Conservation (phyloP, 208 protist species). For the Angomonas deanei region DNA sequence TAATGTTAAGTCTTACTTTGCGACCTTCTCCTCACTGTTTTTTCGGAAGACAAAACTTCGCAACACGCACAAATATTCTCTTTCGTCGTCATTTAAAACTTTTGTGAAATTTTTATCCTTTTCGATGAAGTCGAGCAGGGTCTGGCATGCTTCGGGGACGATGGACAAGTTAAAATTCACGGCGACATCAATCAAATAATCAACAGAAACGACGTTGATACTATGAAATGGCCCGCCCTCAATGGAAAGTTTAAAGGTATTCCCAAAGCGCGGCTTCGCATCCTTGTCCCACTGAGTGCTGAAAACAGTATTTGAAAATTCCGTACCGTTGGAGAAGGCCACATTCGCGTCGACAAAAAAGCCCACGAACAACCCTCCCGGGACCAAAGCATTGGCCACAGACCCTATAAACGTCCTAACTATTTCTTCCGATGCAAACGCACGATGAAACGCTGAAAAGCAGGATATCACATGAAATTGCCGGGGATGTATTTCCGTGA, state of each 20-base stretch:
- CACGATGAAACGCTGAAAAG: slow-evolving; percentile 73
- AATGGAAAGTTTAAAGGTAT: slow-evolving; percentile 52
- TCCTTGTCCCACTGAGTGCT: slow-evolving; percentile 52
- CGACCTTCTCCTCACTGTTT: slow-evolving; percentile 16
- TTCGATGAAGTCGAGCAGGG: slow-evolving; percentile 68
- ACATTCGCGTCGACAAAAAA: slow-evolving; percentile 63
- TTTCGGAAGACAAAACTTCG: slow-evolving; percentile 81
- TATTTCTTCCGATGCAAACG: slow-evolving; percentile 54
- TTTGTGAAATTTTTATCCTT: slow-evolving; percentile 74
- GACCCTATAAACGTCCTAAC: slow-evolving; percentile 62
- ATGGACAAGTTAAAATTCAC: slow-evolving; percentile 53
- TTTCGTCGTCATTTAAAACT: slow-evolving; percentile 60
- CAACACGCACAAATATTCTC: slow-evolving; percentile 64
- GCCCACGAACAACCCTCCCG: slow-evolving; percentile 68
- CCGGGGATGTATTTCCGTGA: slow-evolving; percentile 67
- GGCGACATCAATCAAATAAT: slow-evolving; percentile 75
- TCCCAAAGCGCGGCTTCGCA: slow-evolving; percentile 60
- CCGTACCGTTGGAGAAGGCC: slow-evolving; percentile 50
- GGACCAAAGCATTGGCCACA: slow-evolving; percentile 78
- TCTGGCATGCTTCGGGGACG: slow-evolving; percentile 62
- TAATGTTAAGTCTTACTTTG: neutral
- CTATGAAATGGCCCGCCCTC: slow-evolving; percentile 36
- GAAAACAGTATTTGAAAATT: slow-evolving; percentile 59
- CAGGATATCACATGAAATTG: slow-evolving; percentile 82
- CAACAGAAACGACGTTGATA: slow-evolving; percentile 72